Evolutionary conservation across 768 basidiomycete genomes (phyloP).

Genomic region (Boletus fagicola): DNA sequence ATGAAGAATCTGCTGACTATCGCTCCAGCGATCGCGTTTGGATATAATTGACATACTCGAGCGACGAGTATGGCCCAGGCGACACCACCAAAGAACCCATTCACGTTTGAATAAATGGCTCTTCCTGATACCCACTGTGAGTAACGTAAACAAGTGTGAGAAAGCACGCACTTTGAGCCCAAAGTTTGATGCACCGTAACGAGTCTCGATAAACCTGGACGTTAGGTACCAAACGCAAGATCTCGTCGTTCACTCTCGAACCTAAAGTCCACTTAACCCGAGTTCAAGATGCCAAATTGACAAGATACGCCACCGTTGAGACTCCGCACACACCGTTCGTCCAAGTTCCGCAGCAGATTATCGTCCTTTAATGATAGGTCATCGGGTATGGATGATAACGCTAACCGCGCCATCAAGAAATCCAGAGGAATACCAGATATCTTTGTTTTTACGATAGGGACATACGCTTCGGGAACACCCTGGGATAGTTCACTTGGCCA

Average conservation of each 20-base stretch:
- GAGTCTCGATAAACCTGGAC: constrained; percentile 93
- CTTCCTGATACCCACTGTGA: constrained; percentile 52
- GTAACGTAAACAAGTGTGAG: background rate
- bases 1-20: constrained; percentile 98
- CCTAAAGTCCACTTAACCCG: constrained; percentile 46
- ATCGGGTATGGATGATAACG: constrained; percentile 85
- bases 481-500: constrained; percentile 33
- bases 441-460: constrained; percentile 91
- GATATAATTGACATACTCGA: constrained; percentile 97
- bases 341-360: constrained; percentile 85
- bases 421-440: constrained; percentile 92
- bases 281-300: constrained; percentile 1
- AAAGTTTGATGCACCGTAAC: constrained; percentile 92
- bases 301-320: constrained; percentile 61
- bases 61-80: constrained; percentile 99
- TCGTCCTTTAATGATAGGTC: constrained; percentile 89
- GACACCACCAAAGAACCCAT: constrained; percentile 96
- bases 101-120: constrained; percentile 97
- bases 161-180: constrained; percentile 84
- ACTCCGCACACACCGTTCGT: constrained; percentile 94
- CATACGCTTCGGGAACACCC: constrained; percentile 96
- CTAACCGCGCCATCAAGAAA: constrained; percentile 88
- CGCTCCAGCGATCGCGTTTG: constrained; percentile 88
- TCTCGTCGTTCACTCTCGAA: constrained; percentile 94
- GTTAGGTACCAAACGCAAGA: constrained; percentile 91